Conservation (phyloP, 495 filamentous ascomycete species). For the Barbatosphaeria neglecta region DNA sequence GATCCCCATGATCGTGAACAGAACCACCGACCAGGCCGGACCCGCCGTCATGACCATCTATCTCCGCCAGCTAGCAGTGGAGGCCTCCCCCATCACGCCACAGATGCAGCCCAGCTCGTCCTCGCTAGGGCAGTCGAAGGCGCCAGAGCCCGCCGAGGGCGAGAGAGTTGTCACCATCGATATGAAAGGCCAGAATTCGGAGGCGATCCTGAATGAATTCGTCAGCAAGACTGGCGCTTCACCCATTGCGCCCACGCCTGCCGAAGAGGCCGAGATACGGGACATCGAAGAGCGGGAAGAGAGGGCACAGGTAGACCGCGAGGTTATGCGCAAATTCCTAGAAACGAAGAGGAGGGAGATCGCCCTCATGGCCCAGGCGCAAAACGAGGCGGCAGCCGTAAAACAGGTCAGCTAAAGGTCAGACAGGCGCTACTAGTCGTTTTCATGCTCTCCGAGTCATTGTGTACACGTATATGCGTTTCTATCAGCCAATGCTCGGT, state of each 20-base stretch:
- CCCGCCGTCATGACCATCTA: constrained; percentile 66
- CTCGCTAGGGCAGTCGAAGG: constrained; percentile 18
- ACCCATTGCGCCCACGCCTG: constrained; percentile 43
- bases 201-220: constrained; percentile 57
- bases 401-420: not conserved
- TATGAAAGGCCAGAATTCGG: constrained; percentile 48
- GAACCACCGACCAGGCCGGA: constrained; percentile 41
- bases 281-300: constrained; percentile 47
- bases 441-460: too few relatives aligned
- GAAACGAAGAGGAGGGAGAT: constrained; percentile 55
- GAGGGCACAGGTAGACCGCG: constrained; percentile 42
- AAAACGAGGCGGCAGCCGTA: constrained; percentile 18
- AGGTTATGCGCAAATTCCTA: constrained; percentile 46
- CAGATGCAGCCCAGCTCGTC: constrained; percentile 24
- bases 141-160: constrained; percentile 27
- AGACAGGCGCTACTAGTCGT: not conserved
- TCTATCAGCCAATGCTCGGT: not conserved
- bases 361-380: constrained; percentile 21
- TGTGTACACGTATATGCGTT: not conserved
- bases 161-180: constrained; percentile 43
- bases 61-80: constrained; percentile 35
- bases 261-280: constrained; percentile 47
- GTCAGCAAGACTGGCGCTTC: constrained; percentile 56
- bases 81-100: constrained; percentile 11
- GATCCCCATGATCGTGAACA: constrained; percentile 69